A percentile compares a stretch with the other conserved stretches of the same genome.
phyloP scores from a whole-genome alignment of 192 early-diverging fungal genomes.

The Pecoramyces ruminantium region DNA sequence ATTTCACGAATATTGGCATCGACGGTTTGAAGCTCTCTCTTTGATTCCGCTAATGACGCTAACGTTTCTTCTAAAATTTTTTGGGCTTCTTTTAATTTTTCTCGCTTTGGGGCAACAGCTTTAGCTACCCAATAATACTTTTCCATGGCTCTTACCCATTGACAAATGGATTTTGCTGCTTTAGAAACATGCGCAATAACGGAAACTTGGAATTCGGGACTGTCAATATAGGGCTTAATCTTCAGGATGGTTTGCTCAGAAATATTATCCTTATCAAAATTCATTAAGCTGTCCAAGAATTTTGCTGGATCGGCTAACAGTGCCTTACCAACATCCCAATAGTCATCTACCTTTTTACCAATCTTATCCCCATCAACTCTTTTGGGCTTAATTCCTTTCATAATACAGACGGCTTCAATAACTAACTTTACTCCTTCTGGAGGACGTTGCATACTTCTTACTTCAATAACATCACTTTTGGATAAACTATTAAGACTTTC shows the following conservation, averaged over 20 bases:
- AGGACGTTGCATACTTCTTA: conserved; percentile 43
- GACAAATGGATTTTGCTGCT: conserved; percentile 35
- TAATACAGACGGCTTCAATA: conserved; percentile 42
- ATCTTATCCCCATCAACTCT: conserved; percentile 38
- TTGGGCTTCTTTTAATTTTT: conserved; percentile 31
- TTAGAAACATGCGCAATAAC: conserved; percentile 35
- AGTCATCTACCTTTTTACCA: conserved; percentile 43
- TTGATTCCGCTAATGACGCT: conserved; percentile 31
- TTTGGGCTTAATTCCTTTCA: conserved; percentile 44
- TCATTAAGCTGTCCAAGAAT: conserved; percentile 28
- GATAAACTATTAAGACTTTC: conserved; percentile 36
- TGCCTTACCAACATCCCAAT: conserved; percentile 30
- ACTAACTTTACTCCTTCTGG: conserved; percentile 38
- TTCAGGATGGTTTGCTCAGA: conserved; percentile 29
- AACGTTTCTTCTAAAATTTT: conserved; percentile 29
- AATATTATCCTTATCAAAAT: conserved; percentile 44
- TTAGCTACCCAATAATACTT: conserved; percentile 37
- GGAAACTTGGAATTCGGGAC: conserved; percentile 40
- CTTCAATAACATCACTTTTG: conserved; percentile 32
- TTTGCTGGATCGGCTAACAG: conserved; percentile 25
- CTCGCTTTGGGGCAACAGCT: conserved; percentile 34
- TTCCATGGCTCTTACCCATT: conserved; percentile 45
- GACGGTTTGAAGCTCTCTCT: conserved; percentile 33
- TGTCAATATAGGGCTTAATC: conserved; percentile 34
- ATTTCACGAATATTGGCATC: conserved; percentile 32